Base-by-base conservation (phyloP, 345 rosid species). In the Linum usitatissimum region DNA sequence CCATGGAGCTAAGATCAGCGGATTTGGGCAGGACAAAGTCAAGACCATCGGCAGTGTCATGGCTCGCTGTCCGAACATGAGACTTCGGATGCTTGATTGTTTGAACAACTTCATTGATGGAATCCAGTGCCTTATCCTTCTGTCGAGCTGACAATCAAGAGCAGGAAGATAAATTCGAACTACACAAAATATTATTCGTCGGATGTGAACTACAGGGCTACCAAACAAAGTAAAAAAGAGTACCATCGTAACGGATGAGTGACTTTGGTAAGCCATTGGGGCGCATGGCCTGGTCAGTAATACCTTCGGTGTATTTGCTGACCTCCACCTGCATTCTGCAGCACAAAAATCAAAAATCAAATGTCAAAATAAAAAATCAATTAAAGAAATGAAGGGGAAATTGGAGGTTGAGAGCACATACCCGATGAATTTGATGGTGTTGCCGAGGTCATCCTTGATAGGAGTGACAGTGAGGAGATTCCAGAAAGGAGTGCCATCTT, bases 241-340 rank as follows among this genome's bases (percentile, higher is more conserved):
- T 66, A 89, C 97, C 96, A 67, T 93, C 99, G 61, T 93, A 93
- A 66, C 91, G 93, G 65, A 93, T 93, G 48, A 90, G 67, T 38
- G 97, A 87, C 73, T 78, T 76, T 19, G 94, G 78, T 81, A 86
- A 75, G 67, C 99, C 97, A 64, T 93, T 93, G 21, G 99, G 99
- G 62, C 97, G 87, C 62, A 93, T 30, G 55, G 69, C 87, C 67
- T 80, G 86, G 53, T 93, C 86, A 36, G 76, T 77, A 38, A 83
- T 58, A 13, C 99, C 99, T 81, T 93, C 99, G 0, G 96, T 93
- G 76, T 83, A 82, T 69, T 93, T 93, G 86, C 94, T 93, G 64
- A 90, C 97, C 80, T 87, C 94, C 57, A 93, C 99, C 83, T 93
- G 99, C 99, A 93, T 93, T 67, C 98, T 92, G 84, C 71, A 64